Percentiles rank a stretch among this genome's conserved stretches.
Conservation (phyloP, 768 basidiomycete species). For the Auriscalpium orientale region DNA sequence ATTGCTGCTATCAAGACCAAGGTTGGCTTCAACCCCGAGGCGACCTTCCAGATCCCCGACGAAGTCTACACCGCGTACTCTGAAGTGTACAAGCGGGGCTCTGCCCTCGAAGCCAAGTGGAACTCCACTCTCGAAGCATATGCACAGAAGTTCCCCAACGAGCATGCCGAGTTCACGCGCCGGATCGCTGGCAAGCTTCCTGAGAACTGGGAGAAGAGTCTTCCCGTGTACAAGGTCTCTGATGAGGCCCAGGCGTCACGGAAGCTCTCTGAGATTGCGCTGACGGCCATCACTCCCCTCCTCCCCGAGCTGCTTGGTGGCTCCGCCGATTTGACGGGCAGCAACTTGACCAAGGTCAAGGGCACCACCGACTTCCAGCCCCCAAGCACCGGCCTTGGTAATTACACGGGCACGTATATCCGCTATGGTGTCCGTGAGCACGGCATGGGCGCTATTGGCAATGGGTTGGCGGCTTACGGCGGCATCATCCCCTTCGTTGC, state of each 20-base stretch:
- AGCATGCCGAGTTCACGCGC: slow-evolving; percentile 80
- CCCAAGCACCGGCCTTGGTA: slow-evolving; percentile 76
- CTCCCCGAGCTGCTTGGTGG: slow-evolving; percentile 87
- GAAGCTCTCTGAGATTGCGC: slow-evolving; percentile 86
- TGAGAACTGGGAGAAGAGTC: slow-evolving; percentile 74
- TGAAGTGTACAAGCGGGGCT: slow-evolving; percentile 63
- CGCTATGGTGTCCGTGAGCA: slow-evolving; percentile 98
- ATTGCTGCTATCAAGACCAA: slow-evolving; percentile 75
- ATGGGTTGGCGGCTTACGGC: slow-evolving; percentile 86
- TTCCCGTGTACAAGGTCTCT: slow-evolving; percentile 78
- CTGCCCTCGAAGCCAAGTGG: slow-evolving; percentile 70
- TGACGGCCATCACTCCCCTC: slow-evolving; percentile 63
- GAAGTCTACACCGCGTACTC: slow-evolving; percentile 65
- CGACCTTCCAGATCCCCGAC: slow-evolving; percentile 71
- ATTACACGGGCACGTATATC: slow-evolving; percentile 82
- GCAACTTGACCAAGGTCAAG: slow-evolving; percentile 87
- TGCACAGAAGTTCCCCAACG: slow-evolving; percentile 68
- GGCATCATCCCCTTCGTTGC: slow-evolving; percentile 86
- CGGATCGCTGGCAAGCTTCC: slow-evolving; percentile 81
- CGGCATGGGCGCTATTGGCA: slow-evolving; percentile 93
- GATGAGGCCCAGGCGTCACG: slow-evolving; percentile 87
- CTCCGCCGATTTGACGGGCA: slow-evolving; percentile 88
- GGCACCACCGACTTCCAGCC: slow-evolving; percentile 86
- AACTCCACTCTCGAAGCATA: slow-evolving; percentile 60
- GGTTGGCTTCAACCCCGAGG: slow-evolving; percentile 72